These are phyloP conservation scores for apple (Malus domestica) DNA, from an alignment of 306 rosid genomes.

Conservation along the genomic window DNA sequence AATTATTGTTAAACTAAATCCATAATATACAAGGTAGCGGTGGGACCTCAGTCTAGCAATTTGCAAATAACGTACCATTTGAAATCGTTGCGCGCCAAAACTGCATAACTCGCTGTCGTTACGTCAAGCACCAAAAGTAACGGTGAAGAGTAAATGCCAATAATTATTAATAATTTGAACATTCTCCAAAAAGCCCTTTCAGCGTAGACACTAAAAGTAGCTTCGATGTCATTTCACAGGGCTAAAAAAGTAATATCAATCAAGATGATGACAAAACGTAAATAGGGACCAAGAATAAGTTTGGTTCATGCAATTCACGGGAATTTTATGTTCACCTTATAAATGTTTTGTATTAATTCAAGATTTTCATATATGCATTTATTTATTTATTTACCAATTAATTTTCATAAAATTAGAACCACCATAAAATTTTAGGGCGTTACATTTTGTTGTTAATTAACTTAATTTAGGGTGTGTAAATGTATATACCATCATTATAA, in stretches of 20 bases:
- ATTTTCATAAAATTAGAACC: not conserved
- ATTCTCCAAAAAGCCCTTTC: not conserved
- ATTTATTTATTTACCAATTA: not conserved
- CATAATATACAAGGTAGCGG: not conserved
- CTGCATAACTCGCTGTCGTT: conserved; percentile 1
- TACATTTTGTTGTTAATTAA: not conserved
- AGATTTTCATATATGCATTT: not conserved
- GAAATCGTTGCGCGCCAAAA: conserved; percentile 32
- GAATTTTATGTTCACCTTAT: not conserved
- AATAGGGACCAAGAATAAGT: not conserved
- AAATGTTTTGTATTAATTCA: not conserved
- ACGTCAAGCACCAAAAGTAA: conserved; percentile 5
- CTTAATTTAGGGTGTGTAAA: not conserved
- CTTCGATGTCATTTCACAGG: not conserved
- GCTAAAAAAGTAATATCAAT: not conserved
- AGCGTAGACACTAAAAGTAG: not conserved
- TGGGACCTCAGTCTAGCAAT: conserved; percentile 15
- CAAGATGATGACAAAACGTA: not conserved
- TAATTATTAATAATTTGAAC: not conserved
- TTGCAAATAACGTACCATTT: conserved; percentile 14
- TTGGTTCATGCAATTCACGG: conserved; percentile 2
- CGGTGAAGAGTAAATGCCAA: conserved; percentile 6
- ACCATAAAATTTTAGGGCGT: not conserved
- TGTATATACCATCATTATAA: not conserved
- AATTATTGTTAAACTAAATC: not conserved